Conservation (phyloP, 1,284 basidiomycete species). For the Irpex sp. region DNA sequence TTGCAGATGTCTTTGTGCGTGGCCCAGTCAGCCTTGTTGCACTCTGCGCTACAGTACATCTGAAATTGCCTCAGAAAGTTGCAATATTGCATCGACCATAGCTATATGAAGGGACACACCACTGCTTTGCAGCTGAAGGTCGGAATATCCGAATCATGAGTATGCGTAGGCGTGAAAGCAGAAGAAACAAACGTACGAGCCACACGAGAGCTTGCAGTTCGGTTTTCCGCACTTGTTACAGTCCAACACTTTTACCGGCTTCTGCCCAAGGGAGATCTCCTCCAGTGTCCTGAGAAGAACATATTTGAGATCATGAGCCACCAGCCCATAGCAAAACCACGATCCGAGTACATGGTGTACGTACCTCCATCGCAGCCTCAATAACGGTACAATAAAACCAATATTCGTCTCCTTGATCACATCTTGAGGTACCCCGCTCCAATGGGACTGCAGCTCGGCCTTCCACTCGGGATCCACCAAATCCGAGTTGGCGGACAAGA, state of each 20-base stretch:
- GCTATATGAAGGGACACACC: not conserved
- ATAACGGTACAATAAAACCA: not conserved
- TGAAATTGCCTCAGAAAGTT: not conserved
- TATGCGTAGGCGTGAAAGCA: not conserved
- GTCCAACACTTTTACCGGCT: not conserved
- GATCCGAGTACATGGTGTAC: not conserved
- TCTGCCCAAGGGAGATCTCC: not conserved
- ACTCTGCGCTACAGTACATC: not conserved
- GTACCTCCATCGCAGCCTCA: not conserved
- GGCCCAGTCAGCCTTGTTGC: not conserved
- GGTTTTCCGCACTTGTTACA: not conserved
- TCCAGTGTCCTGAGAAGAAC: not conserved
- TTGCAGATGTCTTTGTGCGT: not conserved
- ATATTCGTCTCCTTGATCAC: conserved; percentile 1
- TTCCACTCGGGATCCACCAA: not conserved
- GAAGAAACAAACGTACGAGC: not conserved
- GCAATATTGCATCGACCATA: no score
- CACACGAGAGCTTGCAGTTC: not conserved
- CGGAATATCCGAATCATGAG: not conserved
- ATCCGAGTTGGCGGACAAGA: not conserved
- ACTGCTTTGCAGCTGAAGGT: not conserved
- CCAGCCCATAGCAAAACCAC: not conserved
- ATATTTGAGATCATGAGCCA: not conserved
- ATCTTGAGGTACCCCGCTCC: not conserved
- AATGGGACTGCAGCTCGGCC: not conserved